Evolutionary conservation across 1,284 basidiomycete species (phyloP).

Genomic region (Ustilago bromivora): DNA sequence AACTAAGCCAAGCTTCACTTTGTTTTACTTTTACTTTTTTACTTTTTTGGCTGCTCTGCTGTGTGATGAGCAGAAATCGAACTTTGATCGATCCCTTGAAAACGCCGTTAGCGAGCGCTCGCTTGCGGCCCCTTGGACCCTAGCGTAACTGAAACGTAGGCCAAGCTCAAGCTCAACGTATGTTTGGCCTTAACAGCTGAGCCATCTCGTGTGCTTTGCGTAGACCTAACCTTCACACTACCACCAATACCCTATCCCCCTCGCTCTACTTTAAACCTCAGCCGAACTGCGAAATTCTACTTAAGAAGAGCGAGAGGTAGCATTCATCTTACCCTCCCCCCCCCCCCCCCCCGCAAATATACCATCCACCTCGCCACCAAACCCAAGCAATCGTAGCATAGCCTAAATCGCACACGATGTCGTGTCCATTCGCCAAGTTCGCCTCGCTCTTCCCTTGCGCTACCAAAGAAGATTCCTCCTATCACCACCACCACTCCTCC

Average conservation of each 20-base stretch:
- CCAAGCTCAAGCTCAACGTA: no score
- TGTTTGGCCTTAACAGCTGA: no score
- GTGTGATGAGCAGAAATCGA: no score
- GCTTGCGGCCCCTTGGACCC: background rate
- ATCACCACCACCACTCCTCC: background rate
- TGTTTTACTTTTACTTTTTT: no score
- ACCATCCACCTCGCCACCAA: background rate
- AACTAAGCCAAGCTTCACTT: no score
- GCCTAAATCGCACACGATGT: conserved; percentile 15
- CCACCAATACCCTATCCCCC: background rate
- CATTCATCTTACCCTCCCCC: background rate
- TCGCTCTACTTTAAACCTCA: background rate
- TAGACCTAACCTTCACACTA: background rate
- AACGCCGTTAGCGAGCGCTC: no score
- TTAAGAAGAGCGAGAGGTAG: background rate
- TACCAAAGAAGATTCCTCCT: background rate
- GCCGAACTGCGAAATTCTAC: background rate
- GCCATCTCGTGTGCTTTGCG: background rate
- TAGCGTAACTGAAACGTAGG: background rate
- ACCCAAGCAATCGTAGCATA: no score
- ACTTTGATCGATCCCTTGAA: no score
- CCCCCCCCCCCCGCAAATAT: background rate
- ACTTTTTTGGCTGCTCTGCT: no score
- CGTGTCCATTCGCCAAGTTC: conserved; percentile 51
- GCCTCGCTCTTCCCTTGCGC: conserved; percentile 19